Evolutionary conservation across 129 eudicot genomes (phyloP).

Genomic region (Artemisia annua): DNA sequence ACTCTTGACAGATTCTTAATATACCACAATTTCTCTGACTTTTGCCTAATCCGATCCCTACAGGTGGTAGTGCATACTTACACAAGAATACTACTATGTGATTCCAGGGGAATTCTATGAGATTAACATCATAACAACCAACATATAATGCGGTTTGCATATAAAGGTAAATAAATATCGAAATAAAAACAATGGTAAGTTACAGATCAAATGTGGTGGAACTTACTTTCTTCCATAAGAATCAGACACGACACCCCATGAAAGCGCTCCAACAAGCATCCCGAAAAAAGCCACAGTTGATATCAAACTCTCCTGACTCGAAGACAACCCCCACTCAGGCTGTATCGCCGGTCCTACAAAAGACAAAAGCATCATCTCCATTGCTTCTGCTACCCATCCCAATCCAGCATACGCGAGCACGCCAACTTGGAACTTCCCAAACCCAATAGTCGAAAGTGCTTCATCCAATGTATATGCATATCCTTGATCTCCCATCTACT

Average conservation of each 20-base stretch:
- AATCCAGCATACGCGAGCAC: slow-evolving; percentile 64
- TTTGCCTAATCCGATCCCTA: neutral
- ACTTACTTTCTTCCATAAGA: slow-evolving; percentile 56
- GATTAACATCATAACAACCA: neutral
- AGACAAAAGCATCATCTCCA: slow-evolving; percentile 78
- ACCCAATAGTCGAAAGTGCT: slow-evolving; percentile 55
- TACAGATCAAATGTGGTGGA: neutral
- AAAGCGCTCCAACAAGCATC: slow-evolving; percentile 70
- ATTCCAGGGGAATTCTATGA: neutral
- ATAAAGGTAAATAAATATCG: neutral
- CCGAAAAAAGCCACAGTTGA: slow-evolving; percentile 73
- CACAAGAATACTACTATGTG: neutral
- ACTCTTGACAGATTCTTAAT: neutral
- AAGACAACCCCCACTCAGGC: slow-evolving; percentile 65
- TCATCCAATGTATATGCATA: slow-evolving; percentile 58
- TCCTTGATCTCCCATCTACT: slow-evolving; percentile 53
- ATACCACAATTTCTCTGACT: slow-evolving; percentile 2
- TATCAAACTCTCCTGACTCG: slow-evolving; percentile 58
- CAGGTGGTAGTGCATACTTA: neutral
- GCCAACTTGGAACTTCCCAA: slow-evolving; percentile 64
- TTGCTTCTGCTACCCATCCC: slow-evolving; percentile 68
- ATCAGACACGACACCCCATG: slow-evolving; percentile 67
- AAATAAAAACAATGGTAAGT: neutral
- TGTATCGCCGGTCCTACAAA: slow-evolving; percentile 70
- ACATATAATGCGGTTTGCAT: neutral